Conservation (phyloP, 768 basidiomycete species). For the Cantharellus cinnabarinus region DNA sequence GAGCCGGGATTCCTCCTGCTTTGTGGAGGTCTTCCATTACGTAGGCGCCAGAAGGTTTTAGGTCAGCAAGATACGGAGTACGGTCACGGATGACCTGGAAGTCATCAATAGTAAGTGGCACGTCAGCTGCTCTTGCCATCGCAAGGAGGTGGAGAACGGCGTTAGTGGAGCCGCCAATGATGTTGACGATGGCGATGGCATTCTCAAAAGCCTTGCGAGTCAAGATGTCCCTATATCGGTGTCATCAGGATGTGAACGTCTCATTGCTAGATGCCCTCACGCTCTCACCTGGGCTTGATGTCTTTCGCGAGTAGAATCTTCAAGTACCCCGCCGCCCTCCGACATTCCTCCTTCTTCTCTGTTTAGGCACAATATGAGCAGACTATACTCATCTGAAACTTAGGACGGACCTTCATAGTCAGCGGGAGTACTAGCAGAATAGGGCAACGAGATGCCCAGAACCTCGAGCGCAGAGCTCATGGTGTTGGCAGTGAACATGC, state of each 20-base stretch:
- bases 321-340: conserved; percentile 56
- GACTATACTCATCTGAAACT: background rate
- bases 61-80: conserved; percentile 70
- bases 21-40: conserved; percentile 82
- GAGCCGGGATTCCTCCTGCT: conserved; percentile 66
- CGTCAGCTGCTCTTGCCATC: conserved; percentile 63
- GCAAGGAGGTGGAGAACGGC: conserved; percentile 71
- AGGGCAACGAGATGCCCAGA: conserved; percentile 70
- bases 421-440: conserved; percentile 42
- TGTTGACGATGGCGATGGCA: conserved; percentile 58
- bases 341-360: conserved; percentile 73
- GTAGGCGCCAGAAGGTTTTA: conserved; percentile 72
- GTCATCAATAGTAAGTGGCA: conserved; percentile 61
- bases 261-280: background rate
- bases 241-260: conserved; percentile 1
- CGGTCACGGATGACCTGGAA: conserved; percentile 64
- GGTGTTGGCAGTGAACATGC: conserved; percentile 82
- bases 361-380: background rate
- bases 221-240: conserved; percentile 31
- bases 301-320: conserved; percentile 55
- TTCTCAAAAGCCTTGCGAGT: conserved; percentile 60
- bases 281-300: conserved; percentile 49
- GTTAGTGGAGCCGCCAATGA: conserved; percentile 77
- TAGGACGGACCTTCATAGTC: conserved; percentile 34
- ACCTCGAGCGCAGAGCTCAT: conserved; percentile 75